Conservation (phyloP, 129 eudicot species). For the Escallonia herrerae region DNA sequence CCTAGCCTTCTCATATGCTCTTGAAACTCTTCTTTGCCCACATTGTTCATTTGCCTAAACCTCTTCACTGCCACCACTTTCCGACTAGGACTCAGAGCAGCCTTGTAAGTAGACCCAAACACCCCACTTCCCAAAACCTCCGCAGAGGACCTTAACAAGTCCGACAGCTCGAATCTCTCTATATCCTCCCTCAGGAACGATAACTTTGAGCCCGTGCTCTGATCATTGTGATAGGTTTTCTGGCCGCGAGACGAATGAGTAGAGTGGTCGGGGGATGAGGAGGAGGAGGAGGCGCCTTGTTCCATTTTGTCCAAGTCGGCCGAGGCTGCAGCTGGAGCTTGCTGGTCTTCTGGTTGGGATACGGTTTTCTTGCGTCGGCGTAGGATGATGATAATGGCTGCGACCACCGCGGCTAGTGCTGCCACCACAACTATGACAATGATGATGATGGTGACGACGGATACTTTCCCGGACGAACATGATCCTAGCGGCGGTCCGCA, state of each 20-base stretch:
- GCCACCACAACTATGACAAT: slow-evolving; percentile 26
- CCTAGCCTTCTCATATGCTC: slow-evolving; percentile 89
- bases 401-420: slow-evolving; percentile 34
- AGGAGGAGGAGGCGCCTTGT: slow-evolving; percentile 20
- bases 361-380: slow-evolving; percentile 21
- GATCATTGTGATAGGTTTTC: slow-evolving; percentile 16
- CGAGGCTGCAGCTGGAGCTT: slow-evolving; percentile 15
- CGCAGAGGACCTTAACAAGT: slow-evolving; percentile 76
- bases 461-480: slow-evolving; percentile 28
- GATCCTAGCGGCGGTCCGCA: slow-evolving; percentile 62
- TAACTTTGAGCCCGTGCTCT: slow-evolving; percentile 21
- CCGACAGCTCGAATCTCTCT: slow-evolving; percentile 61
- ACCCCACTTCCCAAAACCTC: slow-evolving; percentile 74
- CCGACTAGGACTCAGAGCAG: slow-evolving; percentile 36
- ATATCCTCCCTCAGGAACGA: slow-evolving; percentile 56
- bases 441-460: slow-evolving; percentile 27
- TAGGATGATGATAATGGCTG: slow-evolving; percentile 48
- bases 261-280: slow-evolving; percentile 4
- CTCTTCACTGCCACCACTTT: slow-evolving; percentile 75
- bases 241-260: slow-evolving; percentile 2
- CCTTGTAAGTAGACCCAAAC: slow-evolving; percentile 79
- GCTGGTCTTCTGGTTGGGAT: slow-evolving; percentile 10
- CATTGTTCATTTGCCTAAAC: slow-evolving; percentile 74
- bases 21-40: slow-evolving; percentile 61
- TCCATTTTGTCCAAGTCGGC: slow-evolving; percentile 37